Conservation (phyloP, 331 rosid species). For the Quercus tomentella region DNA sequence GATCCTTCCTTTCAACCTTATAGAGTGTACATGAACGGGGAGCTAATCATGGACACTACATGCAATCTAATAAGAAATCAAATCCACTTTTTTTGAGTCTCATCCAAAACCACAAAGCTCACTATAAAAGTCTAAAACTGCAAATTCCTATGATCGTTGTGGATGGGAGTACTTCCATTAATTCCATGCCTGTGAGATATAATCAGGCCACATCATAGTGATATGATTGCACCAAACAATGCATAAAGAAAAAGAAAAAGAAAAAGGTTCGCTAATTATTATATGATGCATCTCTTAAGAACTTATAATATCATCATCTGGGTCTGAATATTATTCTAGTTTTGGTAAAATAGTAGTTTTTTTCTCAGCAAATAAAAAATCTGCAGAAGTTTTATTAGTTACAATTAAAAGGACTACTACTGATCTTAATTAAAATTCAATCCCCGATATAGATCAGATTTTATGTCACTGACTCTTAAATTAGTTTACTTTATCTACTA, state of each 20-base stretch:
- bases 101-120: background rate
- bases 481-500: background rate
- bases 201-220: conserved; percentile 15
- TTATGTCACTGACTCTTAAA: background rate
- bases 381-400: background rate
- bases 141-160: conserved; percentile 51
- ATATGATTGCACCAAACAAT: background rate
- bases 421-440: background rate
- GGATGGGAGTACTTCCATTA: conserved; percentile 48
- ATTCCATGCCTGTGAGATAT: conserved; percentile 23
- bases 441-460: background rate
- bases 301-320: background rate
- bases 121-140: background rate
- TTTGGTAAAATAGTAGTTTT: background rate
- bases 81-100: conserved; percentile 18
- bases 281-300: background rate
- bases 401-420: background rate
- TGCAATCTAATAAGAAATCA: conserved; percentile 38
- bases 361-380: too few species aligned
- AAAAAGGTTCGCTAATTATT: background rate
- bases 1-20: conserved; percentile 30
- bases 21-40: conserved; percentile 54
- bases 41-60: conserved; percentile 33
- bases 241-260: background rate
- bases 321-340: background rate